Percentiles rank a stretch among this genome's conserved stretches.
These are phyloP conservation scores for Fusarium redolens DNA, from an alignment of 2,329 filamentous ascomycete species.

Conservation along the genomic window DNA sequence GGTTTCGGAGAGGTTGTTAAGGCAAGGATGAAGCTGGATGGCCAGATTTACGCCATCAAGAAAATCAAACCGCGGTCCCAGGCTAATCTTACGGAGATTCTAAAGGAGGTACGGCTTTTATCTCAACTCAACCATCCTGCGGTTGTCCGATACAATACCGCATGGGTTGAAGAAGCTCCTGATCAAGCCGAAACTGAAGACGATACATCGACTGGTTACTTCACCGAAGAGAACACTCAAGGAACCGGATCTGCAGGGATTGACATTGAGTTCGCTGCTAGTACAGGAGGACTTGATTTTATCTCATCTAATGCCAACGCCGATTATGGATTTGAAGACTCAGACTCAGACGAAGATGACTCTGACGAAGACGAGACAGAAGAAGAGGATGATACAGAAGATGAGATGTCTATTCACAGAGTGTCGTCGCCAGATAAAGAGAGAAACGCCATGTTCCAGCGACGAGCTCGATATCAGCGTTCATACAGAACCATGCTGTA, in stretches of 20 bases:
- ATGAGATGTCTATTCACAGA: slow-evolving; percentile 46
- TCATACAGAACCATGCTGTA: slow-evolving; percentile 82
- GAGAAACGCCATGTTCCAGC: slow-evolving; percentile 44
- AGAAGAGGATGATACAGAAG: slow-evolving; percentile 57
- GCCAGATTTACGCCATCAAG: slow-evolving; percentile 94
- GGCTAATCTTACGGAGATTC: slow-evolving; percentile 81
- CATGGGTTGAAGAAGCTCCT: slow-evolving; percentile 85
- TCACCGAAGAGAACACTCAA: slow-evolving; percentile 51
- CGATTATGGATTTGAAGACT: slow-evolving; percentile 75
- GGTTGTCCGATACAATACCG: slow-evolving; percentile 90
- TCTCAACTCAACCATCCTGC: slow-evolving; percentile 92
- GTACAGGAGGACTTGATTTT: slow-evolving; percentile 87
- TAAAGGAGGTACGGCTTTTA: slow-evolving; percentile 87
- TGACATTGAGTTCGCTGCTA: slow-evolving; percentile 72
- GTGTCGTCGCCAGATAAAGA: slow-evolving; percentile 48
- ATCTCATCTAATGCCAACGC: slow-evolving; percentile 88
- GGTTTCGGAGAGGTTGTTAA: slow-evolving; percentile 98
- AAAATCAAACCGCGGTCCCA: slow-evolving; percentile 89
- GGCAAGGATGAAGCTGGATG: slow-evolving; percentile 92
- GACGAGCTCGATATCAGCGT: slow-evolving; percentile 57
- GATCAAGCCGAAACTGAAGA: slow-evolving; percentile 67
- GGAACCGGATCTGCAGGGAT: slow-evolving; percentile 55
- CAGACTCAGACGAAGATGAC: slow-evolving; percentile 58
- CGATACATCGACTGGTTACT: slow-evolving; percentile 65
- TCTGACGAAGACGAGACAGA: slow-evolving; percentile 60